Evolutionary conservation across 257 asterid genomes (phyloP), one percentile per base, ranked within the genome.

Genomic region (Solanum arcanum): DNA sequence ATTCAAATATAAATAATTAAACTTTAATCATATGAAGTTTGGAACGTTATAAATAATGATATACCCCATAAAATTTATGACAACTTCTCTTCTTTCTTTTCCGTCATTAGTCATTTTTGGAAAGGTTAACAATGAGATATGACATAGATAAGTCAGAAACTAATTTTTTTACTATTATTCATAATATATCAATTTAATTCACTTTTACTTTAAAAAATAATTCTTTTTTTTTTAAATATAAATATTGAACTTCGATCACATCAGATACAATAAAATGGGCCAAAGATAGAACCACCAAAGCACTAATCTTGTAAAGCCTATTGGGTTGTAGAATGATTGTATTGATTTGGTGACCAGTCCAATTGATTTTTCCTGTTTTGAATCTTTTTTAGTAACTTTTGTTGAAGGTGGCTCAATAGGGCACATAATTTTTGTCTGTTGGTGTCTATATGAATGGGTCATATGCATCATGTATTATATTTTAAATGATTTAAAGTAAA

Each of bases 11-110:
- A 25, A 66, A 66, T 66, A 2, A 13, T 12, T 66, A 66, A 66
- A 25, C 9, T 66, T 25, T 5, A 0, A 25, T 5, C 20, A 25
- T 66, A 66, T 66, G 8, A 12, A 66, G 3, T 27, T 27, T 25
- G 3, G 4, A 0, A 66, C 5, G 1, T 29, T n/a, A 12, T 4
- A 23, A 23, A 23, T 60, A 23, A 8, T 7, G 0, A 29, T 69
- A 69, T 29, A 7, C 12, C 41, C 0, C 2, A 31, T 6, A 14
- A 29, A 9, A 59, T 20, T 8, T 59, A 56, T 11, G 62, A 18
- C 11, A 47, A 5, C 64, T 18, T 56, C n/a, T 31, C 42, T 69
- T 69, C 41, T 29, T 69, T 31, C 23, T 69, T 18, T 69, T 12
- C 6, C 5, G 12, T 31, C 12, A 69, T 29, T 29, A 68, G 75